Conservation (phyloP, 2,329 filamentous ascomycete genomes). For the Aspergillus fumigatiaffinis region DNA sequence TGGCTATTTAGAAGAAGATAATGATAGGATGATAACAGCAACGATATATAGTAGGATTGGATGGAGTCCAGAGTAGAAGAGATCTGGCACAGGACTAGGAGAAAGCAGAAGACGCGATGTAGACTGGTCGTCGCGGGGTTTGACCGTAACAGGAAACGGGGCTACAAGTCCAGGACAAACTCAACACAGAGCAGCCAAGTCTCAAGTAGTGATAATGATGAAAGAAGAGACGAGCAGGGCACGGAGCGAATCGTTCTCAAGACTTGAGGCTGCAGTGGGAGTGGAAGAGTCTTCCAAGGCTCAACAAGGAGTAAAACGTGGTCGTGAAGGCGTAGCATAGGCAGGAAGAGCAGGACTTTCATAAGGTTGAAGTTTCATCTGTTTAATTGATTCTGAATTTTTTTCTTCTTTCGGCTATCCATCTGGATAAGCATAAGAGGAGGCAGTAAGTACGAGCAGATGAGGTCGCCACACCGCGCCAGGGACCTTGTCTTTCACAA, state of each 20-base stretch:
- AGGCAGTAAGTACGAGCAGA: constrained; percentile 18
- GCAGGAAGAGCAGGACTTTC: constrained; percentile 3
- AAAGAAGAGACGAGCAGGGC: background rate
- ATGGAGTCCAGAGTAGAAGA: background rate
- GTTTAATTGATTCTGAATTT: background rate
- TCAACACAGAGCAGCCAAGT: background rate
- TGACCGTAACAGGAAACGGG: background rate
- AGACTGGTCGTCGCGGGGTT: constrained; percentile 6
- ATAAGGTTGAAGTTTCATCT: constrained; percentile 2
- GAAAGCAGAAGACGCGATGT: background rate
- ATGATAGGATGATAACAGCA: background rate
- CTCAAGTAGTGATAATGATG: background rate
- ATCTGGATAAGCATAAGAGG: constrained; percentile 16
- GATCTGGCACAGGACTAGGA: background rate
- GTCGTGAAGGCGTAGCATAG: background rate
- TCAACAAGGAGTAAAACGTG: too few species aligned
- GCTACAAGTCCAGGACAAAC: background rate
- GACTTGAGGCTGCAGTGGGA: background rate
- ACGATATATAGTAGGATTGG: background rate
- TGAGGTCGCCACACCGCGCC: constrained; percentile 19
- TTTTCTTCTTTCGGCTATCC: constrained; percentile 19
- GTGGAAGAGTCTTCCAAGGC: background rate
- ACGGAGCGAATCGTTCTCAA: background rate
- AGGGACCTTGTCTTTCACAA: constrained; percentile 19
- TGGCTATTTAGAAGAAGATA: background rate